Percentiles rank a stretch among this genome's conserved stretches.
phyloP scores from a whole-genome alignment of 164 flowering plant genomes.

The Echeveria elegans region DNA sequence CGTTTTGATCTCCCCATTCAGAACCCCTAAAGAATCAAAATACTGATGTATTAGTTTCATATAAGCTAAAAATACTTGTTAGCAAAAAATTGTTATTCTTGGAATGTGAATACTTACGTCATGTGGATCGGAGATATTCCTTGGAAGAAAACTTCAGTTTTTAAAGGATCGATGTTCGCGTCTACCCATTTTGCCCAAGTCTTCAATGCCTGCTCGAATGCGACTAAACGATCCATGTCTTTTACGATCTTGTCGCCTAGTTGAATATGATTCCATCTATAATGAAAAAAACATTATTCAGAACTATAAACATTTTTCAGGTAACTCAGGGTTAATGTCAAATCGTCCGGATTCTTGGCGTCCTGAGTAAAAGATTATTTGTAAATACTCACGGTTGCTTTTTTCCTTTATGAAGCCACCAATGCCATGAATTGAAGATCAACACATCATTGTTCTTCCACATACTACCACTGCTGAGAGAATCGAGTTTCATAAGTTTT shows the following conservation, averaged over 20 bases:
- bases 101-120: neutral
- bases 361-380: too few relatives aligned
- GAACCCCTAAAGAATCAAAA: neutral
- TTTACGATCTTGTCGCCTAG: constrained; percentile 12
- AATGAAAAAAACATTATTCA: neutral
- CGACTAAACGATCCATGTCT: constrained; percentile 14
- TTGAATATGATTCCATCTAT: constrained; percentile 19
- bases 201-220: constrained; percentile 12
- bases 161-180: constrained; percentile 11
- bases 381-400: constrained; percentile 32
- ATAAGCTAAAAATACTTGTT: too few relatives aligned
- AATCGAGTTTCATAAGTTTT: constrained; percentile 38
- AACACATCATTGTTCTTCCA: constrained; percentile 52
- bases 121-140: neutral
- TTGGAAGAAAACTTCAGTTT: constrained; percentile 11
- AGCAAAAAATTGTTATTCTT: too few relatives aligned
- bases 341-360: too few relatives aligned
- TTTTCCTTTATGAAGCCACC: constrained; percentile 55
- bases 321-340: too few relatives aligned
- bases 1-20: neutral
- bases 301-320: too few relatives aligned
- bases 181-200: constrained; percentile 23
- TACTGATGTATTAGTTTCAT: neutral
- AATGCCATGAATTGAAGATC: constrained; percentile 62
- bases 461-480: constrained; percentile 23